Evolutionary conservation across 805 yeast genomes (phyloP).

Genomic region (Wickerhamomyces hampshirensis): DNA sequence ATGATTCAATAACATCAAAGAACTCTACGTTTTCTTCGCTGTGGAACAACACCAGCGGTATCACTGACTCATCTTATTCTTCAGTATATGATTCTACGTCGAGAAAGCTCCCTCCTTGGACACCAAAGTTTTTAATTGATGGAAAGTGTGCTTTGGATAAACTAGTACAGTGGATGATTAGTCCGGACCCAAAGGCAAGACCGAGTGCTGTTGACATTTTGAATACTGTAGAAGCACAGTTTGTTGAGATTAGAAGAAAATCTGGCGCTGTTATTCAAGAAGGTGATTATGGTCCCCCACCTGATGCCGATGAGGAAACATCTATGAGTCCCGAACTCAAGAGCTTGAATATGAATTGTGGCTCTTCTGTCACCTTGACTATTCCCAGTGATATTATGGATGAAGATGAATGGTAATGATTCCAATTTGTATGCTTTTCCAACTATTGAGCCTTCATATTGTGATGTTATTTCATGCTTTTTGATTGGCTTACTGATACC

Average conservation of each 20-base stretch:
- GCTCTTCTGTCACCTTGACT: conserved; percentile 1
- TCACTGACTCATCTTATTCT: conserved; percentile 25
- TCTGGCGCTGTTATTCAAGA: conserved; percentile 94
- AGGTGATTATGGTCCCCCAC: conserved; percentile 89
- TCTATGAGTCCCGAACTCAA: conserved; percentile 19
- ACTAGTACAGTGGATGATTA: conserved; percentile 83
- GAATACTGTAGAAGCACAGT: conserved; percentile 63
- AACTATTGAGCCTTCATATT: too few relatives aligned
- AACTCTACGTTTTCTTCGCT: conserved; percentile 21
- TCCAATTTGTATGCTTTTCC: too few relatives aligned
- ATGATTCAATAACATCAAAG: conserved; percentile 21
- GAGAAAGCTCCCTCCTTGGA: conserved; percentile 67
- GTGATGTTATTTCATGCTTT: too few relatives aligned
- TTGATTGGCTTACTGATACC: too few relatives aligned
- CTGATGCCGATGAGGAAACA: conserved; percentile 34
- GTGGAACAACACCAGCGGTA: conserved; percentile 20
- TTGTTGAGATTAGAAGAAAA: conserved; percentile 74
- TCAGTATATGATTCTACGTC: conserved; percentile 22
- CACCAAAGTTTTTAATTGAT: conserved; percentile 78
- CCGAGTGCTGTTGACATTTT: conserved; percentile 79
- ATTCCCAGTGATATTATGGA: conserved; percentile 20
- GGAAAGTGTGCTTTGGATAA: conserved; percentile 69
- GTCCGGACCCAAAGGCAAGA: conserved; percentile 73
- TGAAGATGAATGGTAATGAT: conserved; percentile 18
- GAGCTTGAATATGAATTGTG: conserved; percentile 16